A percentile compares a stretch with the other conserved stretches of the same genome.
phyloP scores from a whole-genome alignment of 352 stramenopile species.

The Phytophthora citricola region DNA sequence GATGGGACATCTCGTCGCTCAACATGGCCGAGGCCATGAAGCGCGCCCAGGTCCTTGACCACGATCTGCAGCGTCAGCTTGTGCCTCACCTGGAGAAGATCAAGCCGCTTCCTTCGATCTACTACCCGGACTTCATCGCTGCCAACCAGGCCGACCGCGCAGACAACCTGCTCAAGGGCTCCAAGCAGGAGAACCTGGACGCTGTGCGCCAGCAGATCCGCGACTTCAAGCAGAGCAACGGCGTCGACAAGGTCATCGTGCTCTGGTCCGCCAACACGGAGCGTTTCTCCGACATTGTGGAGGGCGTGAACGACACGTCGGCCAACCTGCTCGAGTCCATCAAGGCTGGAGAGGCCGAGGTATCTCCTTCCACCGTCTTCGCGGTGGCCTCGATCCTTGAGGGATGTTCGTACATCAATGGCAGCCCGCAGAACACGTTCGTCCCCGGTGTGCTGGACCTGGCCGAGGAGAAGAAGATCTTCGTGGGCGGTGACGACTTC shows the following conservation, averaged over 20 bases:
- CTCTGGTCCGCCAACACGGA: conserved; percentile 99
- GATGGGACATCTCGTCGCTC: conserved; percentile 98
- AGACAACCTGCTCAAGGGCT: conserved; percentile 97
- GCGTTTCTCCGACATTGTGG: conserved; percentile 97
- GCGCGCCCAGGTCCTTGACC: conserved; percentile 95
- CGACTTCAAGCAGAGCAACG: conserved; percentile 96
- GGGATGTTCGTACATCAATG: conserved; percentile 99
- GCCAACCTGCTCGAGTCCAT: conserved; percentile 98
- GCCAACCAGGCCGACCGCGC: conserved; percentile 98
- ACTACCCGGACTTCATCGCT: conserved; percentile 99
- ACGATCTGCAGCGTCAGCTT: conserved; percentile 97
- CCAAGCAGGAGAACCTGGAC: conserved; percentile 98
- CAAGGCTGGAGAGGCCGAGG: conserved; percentile 93
- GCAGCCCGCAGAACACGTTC: conserved; percentile 99
- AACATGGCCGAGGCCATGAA: conserved; percentile 98
- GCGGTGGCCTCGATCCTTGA: conserved; percentile 98
- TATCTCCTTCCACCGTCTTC: conserved; percentile 98
- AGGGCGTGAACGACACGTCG: conserved; percentile 98
- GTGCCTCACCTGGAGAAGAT: conserved; percentile 97
- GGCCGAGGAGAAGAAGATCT: conserved; percentile 94
- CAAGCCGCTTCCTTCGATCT: conserved; percentile 96
- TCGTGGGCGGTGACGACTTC: conserved; percentile 99
- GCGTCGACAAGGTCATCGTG: conserved; percentile 98
- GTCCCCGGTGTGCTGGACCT: conserved; percentile 98
- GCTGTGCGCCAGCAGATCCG: conserved; percentile 94